Conservation (phyloP, 345 rosid species). For the Limnanthes douglasii region DNA sequence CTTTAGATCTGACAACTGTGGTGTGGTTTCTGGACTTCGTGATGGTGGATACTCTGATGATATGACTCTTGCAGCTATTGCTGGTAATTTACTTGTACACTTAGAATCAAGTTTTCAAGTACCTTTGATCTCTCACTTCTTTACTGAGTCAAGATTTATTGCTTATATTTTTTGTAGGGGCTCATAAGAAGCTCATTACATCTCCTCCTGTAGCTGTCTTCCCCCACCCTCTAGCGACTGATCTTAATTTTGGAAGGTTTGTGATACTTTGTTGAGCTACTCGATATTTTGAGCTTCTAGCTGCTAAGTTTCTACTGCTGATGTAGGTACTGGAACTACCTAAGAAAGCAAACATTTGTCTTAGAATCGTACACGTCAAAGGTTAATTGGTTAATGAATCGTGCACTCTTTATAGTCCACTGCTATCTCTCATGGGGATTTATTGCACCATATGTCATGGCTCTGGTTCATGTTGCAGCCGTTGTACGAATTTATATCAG, state of each 20-base stretch:
- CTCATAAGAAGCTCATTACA: conserved; percentile 56
- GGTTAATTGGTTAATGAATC: conserved; percentile 90
- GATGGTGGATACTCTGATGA: conserved; percentile 90
- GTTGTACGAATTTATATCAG: conserved; percentile 52
- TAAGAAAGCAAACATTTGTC: conserved; percentile 98
- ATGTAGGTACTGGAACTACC: conserved; percentile 95
- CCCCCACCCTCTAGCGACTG: conserved; percentile 67
- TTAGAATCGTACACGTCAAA: conserved; percentile 77
- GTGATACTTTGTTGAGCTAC: conserved; percentile 7
- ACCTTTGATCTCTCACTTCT: not conserved
- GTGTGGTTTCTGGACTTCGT: conserved; percentile 60
- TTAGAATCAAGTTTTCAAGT: too few species aligned
- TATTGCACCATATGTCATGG: conserved; percentile 76
- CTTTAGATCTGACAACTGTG: conserved; percentile 50
- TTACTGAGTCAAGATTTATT: too few species aligned
- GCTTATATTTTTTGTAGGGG: conserved; percentile 37
- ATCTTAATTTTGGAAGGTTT: conserved; percentile 68
- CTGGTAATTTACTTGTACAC: conserved; percentile 39
- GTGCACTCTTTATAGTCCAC: conserved; percentile 69
- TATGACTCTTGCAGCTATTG: conserved; percentile 79
- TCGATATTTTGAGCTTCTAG: conserved; percentile 4
- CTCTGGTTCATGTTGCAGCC: conserved; percentile 61
- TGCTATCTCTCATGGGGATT: conserved; percentile 98
- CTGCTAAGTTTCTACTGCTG: too few species aligned
- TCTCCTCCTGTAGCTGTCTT: conserved; percentile 82